Base-by-base conservation (phyloP, 768 basidiomycete species). In the Lyophyllum decastes region DNA sequence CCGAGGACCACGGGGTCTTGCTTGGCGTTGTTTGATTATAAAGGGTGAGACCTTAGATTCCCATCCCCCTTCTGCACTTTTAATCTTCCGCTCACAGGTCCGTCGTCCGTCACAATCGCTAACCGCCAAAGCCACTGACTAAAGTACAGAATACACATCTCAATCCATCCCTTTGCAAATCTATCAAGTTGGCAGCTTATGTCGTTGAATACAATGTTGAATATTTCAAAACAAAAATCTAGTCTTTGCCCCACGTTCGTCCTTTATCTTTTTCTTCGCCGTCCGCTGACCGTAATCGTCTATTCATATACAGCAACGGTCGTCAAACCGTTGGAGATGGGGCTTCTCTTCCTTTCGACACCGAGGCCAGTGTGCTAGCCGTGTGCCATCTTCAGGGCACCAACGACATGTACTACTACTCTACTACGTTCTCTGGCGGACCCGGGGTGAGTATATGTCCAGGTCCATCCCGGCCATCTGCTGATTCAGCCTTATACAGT, bases 241-340 rank as follows among this genome's bases (percentile, higher is more conserved):
- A 94, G 90, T 94, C 87, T 89, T 86, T 82, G 91, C 92, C 92
- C 92, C 92, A 82, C 90, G 92, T 94, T 82, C 52, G 87, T 77
- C 40, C 52, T 47, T 46, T 24, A 43, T 44, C 38, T 51, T 34
- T 10, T 7, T 14, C 9, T 22, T 17, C 27, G 33, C 27, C 49
- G 27, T 55, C 21, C 40, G 41, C 35, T 47, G 26, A 11, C 17
- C 48, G 9, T 58, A n/a, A 66, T 72, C 17, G 58, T 16, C 40
- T 38, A 52, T 43, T 46, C 47, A 30, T 54, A 34, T 65, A 38
- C 72, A 94, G 92, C 92, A 94, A 94, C 92, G 92, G 90, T 77
- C 85, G 90, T 90, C 88, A 86, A 79, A 82, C 88, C 92, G 92
- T 94, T 94, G 92, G 92, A 78, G 92, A 94, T 93, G 92, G 92